Percentiles rank a stretch among this genome's conserved stretches.
Evolutionary conservation across 164 flowering plant genomes (phyloP).

Genomic region (Dillenia suffruticosa): DNA sequence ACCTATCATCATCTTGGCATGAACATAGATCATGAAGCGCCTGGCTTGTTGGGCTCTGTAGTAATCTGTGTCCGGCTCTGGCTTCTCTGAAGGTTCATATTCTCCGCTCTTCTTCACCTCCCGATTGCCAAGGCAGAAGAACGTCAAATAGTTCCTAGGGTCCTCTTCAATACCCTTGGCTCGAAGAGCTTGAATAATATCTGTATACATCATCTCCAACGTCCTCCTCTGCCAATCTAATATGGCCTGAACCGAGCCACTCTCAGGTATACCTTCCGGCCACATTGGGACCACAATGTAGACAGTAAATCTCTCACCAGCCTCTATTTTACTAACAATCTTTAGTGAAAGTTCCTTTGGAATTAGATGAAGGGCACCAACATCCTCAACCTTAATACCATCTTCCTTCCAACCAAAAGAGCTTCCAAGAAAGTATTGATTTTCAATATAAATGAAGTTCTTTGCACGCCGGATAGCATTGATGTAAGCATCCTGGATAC

Average conservation of each 20-base stretch:
- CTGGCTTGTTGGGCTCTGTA: slow-evolving; percentile 53
- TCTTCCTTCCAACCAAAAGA: slow-evolving; percentile 45
- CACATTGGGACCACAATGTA: slow-evolving; percentile 75
- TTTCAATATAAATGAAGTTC: slow-evolving; percentile 23
- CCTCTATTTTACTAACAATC: slow-evolving; percentile 57
- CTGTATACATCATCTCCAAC: slow-evolving; percentile 72
- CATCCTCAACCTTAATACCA: slow-evolving; percentile 44
- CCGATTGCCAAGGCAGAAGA: slow-evolving; percentile 76
- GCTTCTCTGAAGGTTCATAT: slow-evolving; percentile 57
- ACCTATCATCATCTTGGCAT: slow-evolving; percentile 81
- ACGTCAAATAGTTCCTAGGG: slow-evolving; percentile 60
- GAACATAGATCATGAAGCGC: slow-evolving; percentile 78
- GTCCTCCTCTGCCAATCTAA: slow-evolving; percentile 78
- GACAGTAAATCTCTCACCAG: slow-evolving; percentile 56
- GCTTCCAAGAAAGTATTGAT: slow-evolving; percentile 61
- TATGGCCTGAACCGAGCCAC: slow-evolving; percentile 71
- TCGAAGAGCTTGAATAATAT: slow-evolving; percentile 40
- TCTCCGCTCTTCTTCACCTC: slow-evolving; percentile 61
- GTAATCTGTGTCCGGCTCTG: slow-evolving; percentile 57
- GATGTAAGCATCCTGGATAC: slow-evolving; percentile 72
- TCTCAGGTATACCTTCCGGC: slow-evolving; percentile 73
- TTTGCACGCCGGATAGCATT: slow-evolving; percentile 70
- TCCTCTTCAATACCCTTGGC: slow-evolving; percentile 50
- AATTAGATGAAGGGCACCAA: slow-evolving; percentile 53
- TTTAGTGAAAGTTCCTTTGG: slow-evolving; percentile 66